phyloP scores from a whole-genome alignment of 768 basidiomycete genomes.

The Boletus bicolor region DNA sequence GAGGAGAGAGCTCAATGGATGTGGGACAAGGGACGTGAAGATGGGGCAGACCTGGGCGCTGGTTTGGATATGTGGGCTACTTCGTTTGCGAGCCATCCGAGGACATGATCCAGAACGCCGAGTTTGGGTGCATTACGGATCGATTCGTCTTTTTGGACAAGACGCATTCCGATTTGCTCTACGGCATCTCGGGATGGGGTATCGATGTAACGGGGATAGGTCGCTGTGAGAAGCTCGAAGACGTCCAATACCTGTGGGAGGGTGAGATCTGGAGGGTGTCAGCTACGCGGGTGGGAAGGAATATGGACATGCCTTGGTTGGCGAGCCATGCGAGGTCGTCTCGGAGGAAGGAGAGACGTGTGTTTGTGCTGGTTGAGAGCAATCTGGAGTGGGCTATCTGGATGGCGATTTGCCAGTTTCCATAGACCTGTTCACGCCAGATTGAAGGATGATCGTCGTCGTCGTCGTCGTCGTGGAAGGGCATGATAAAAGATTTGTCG shows the following conservation, averaged over 20 bases:
- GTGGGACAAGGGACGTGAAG: neutral
- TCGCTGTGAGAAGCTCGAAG: conserved; percentile 68
- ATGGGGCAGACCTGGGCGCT: conserved; percentile 50
- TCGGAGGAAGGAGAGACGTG: conserved; percentile 54
- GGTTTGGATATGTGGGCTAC: conserved; percentile 54
- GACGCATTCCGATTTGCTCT: conserved; percentile 58
- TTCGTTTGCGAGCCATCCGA: conserved; percentile 76
- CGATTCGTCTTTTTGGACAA: conserved; percentile 63
- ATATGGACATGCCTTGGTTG: conserved; percentile 47
- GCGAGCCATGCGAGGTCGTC: conserved; percentile 60
- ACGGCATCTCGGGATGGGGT: conserved; percentile 66
- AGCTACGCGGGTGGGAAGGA: neutral
- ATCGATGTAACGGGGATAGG: conserved; percentile 79
- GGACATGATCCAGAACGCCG: conserved; percentile 65
- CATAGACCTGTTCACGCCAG: conserved; percentile 57
- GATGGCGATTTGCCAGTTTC: conserved; percentile 54
- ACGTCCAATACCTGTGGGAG: conserved; percentile 64
- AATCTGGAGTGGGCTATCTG: conserved; percentile 50
- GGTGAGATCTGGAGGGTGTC: conserved; percentile 47
- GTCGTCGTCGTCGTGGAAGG: conserved; percentile 16
- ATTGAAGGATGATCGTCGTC: conserved; percentile 29
- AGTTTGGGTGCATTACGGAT: conserved; percentile 40
- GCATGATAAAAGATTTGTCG: conserved; percentile 1
- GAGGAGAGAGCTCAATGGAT: neutral
- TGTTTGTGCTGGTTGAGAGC: conserved; percentile 51